These are phyloP conservation scores for Phytophthora palmivora DNA, from an alignment of 352 stramenopile genomes.

Conservation along the genomic window DNA sequence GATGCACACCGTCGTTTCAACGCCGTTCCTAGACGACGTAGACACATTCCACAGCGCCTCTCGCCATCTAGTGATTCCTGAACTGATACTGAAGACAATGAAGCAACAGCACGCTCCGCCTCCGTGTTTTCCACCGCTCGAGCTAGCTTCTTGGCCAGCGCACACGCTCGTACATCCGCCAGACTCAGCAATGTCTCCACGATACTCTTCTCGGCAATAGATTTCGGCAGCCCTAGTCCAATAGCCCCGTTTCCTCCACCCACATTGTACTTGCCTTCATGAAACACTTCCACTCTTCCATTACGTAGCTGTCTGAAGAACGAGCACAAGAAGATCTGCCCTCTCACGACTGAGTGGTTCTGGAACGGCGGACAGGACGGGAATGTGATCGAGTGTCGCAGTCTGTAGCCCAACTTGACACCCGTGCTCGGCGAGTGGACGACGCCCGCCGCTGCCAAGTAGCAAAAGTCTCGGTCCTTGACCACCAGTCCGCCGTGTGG, in stretches of 20 bases:
- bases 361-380: slow-evolving; percentile 53
- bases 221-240: slow-evolving; percentile 44
- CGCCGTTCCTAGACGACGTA: slow-evolving; percentile 34
- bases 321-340: slow-evolving; percentile 69
- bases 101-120: slow-evolving; percentile 30
- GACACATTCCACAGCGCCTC: slow-evolving; percentile 62
- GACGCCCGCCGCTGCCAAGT: slow-evolving; percentile 44
- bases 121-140: slow-evolving; percentile 47
- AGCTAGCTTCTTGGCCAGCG: slow-evolving; percentile 68
- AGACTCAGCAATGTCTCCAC: slow-evolving; percentile 54
- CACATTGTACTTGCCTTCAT: slow-evolving; percentile 63
- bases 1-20: slow-evolving; percentile 56
- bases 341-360: slow-evolving; percentile 64
- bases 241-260: slow-evolving; percentile 38
- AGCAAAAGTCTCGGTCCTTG: slow-evolving; percentile 63
- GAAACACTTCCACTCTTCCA: slow-evolving; percentile 68
- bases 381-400: slow-evolving; percentile 73
- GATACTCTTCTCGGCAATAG: slow-evolving; percentile 54
- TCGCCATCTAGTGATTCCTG: slow-evolving; percentile 45
- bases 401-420: slow-evolving; percentile 47
- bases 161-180: slow-evolving; percentile 50
- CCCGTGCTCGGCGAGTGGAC: slow-evolving; percentile 40
- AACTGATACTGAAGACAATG: slow-evolving; percentile 40
- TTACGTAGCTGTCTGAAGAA: slow-evolving; percentile 71
- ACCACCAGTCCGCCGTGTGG: slow-evolving; percentile 44